Base-by-base conservation (phyloP, 441 rosid genomes). In the Pelargonium australe region DNA sequence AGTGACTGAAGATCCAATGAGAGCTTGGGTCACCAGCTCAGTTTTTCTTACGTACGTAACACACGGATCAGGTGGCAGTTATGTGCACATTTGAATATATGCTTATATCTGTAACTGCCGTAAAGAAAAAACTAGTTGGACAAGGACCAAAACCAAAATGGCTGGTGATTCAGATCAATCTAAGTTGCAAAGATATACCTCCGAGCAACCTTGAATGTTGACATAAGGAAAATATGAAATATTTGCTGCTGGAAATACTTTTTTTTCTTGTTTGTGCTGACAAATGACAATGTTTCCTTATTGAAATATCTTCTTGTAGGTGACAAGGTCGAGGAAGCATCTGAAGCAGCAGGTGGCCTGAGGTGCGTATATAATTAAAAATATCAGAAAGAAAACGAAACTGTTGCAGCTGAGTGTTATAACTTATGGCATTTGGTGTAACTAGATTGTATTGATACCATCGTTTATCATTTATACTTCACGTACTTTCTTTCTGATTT, bases 241-340 rank as follows among this genome's bases (percentile, higher is more conserved):
- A 12, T 70, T 44, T 63, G 73, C 11, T 1, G 37, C 28, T 65
- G 69, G 40, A 53, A 53, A 57, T 58, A 34, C 6, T 7, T 31
- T 37, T 20, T 17, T 31, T 7, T 19, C 53, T 47, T 14, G 44
- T 47, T 47, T 47, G 6, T 55, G 65, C 65, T 78, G 70, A 78
- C 40, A 7, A 23, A 64, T 78, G 70, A 78, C 40, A 7, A 23
- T 55, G 57, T 60, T 68, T 63, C 49, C 53, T n/a, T 68, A 61
- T 7, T 49, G 66, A 53, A 73, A 44, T 37, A 64, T 72, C 65
- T 68, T 77, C 70, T 67, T 66, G 3, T 67, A 80, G 87, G 82
- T 82, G 75, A 64, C 70, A 70, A 77, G 65, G 57, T 45, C 53
- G 71, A 72, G 72, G 79, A 68, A 72, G 77, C 78, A 75, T 79